Evolutionary conservation across 1,139 yeast genomes (phyloP), one percentile per base, ranked within the genome.

Genomic region (Petasospora fabianii): DNA sequence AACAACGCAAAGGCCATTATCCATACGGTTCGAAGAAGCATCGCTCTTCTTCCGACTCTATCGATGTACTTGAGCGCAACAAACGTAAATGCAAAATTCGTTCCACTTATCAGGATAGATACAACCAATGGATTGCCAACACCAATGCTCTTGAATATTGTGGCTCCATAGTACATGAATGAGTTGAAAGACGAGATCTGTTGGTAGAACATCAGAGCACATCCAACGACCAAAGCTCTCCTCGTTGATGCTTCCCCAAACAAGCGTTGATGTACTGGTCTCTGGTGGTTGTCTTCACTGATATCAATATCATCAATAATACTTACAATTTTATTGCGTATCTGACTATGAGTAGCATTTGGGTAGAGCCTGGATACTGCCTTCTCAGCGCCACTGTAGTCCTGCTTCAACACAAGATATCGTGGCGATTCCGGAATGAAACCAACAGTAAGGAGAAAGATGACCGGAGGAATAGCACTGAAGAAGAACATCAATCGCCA

Each of bases 151-250:
- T 73, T 70, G 56, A 82, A 81, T 30, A 82, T 74, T 3, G 84
- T 73, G 9, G 86, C 76, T 37, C 85, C 76, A 53, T 80, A 82
- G 58, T 81, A 82, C 85, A 82, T 80, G 55, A 81, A 76, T 5
- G 87, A 80, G 60, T 82, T 81, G 61, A 81, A 80, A 9, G 90
- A 87, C n/a, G 84, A 75, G 31, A 77, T 71, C 56, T 82, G 90
- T 58, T 82, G 90, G 53, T 80, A 75, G 36, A 84, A 80, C 74
- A 82, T 84, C 38, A 82, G 67, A 2, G 80, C 79, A 64, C 86
- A 80, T 2, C 86, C 88, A 35, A 82, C 71, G 13, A 72, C 56
- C 34, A 81, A 66, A 1, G 88, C 88, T 42, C 85, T 68, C 40
- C 73, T 65, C 42, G 80, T 76, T 9, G 75, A 68, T 13, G 71